Percentiles rank a stretch among this genome's conserved stretches.
phyloP scores from a whole-genome alignment of 345 rosid species.

The Eucalyptus tenuipes region DNA sequence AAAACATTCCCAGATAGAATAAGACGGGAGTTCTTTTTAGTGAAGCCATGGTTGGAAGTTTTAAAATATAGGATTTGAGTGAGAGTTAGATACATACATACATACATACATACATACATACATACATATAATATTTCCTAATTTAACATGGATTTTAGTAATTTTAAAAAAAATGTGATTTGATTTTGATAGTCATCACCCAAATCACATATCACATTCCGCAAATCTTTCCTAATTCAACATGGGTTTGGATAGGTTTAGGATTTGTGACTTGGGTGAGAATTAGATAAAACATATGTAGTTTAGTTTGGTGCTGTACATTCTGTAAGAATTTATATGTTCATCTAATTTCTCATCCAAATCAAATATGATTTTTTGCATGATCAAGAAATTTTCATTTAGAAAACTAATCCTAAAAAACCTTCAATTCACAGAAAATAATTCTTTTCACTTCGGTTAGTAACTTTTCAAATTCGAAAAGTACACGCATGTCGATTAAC shows the following conservation, averaged over 20 bases:
- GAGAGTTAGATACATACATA: not conserved
- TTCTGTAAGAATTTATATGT: no score
- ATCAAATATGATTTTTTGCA: not conserved
- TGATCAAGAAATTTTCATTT: not conserved
- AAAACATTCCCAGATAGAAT: not conserved
- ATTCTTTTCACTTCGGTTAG: not conserved
- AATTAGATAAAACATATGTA: not conserved
- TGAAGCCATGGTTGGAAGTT: not conserved
- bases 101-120: fast-evolving
- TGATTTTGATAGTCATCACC: not conserved
- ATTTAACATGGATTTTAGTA: not conserved
- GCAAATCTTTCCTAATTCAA: not conserved
- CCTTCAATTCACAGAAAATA: not conserved
- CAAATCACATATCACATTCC: not conserved
- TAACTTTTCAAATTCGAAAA: not conserved
- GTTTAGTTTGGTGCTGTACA: no score
- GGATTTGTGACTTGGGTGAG: not conserved
- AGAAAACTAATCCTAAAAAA: not conserved
- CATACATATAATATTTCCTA: not conserved
- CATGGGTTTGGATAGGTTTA: not conserved
- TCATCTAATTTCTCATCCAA: not conserved
- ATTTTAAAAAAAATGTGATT: not conserved
- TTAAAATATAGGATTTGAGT: not conserved
- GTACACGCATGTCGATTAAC: not conserved
- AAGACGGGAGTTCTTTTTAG: not conserved